Evolutionary conservation across 108 stramenopile genomes (phyloP), one percentile per base, ranked within the genome.

Genomic region (Skeletonema menzelii): DNA sequence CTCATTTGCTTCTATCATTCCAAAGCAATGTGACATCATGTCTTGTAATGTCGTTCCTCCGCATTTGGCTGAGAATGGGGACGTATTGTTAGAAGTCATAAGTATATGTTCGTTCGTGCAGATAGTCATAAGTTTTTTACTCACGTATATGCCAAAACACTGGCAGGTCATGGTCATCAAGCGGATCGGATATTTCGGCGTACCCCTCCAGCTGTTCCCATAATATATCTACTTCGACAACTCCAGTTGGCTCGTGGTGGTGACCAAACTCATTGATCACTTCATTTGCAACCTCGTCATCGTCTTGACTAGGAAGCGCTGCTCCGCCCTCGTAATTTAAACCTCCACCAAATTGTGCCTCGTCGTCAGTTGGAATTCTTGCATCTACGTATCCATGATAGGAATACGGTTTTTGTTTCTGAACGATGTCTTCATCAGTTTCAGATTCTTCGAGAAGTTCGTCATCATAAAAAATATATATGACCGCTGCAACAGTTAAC

Each of bases 21-120:
- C 79, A 55, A 75, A 58, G 32, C 79, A 80, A 63, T 75, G 74
- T 17, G 70, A 55, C 74, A 80, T 70, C 6, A 80, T 19, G 64
- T 75, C 75, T 60, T 80, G 79, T 7, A 80, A 46, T 13, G 79
- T 76, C 3, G 74, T 80, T 32, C 79, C 79, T 35, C 79, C 79
- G 46, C 59, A 63, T 42, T 42, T 42, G 15, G 40, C 40, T 42
- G 40, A n/a, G 40, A 42, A 42, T 42, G 40, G 14, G 4, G 15
- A 42, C 15, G 15, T 42, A 42, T n/a, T 42, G 3, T n/a, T 2
- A 42, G 40, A 42, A 42, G 40, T 42, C 3, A 15, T 42, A 11
- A 37, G 2, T 0, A 37, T 12, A 37, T 12, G 11, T 37, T 12
- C 11, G 35, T 12, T 1, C 10, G 5, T 4, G 30, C 11, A 37